phyloP scores from a whole-genome alignment of 345 rosid species.

The Erucastrum elatum region DNA sequence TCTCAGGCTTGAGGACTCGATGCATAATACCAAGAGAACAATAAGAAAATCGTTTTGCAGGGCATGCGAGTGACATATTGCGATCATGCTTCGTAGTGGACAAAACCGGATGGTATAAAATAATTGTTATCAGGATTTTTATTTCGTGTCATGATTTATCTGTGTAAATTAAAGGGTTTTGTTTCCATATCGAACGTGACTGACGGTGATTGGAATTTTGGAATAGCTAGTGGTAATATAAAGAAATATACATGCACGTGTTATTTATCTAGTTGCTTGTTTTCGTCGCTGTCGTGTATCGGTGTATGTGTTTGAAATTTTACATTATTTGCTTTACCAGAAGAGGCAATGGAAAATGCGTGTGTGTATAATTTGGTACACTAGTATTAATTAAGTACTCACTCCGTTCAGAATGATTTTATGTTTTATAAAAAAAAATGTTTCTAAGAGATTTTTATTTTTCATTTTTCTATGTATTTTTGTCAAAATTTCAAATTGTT shows the following conservation, averaged over 20 bases:
- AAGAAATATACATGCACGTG: constrained; percentile 6
- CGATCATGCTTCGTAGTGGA: constrained; percentile 35
- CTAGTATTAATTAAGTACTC: too few species aligned
- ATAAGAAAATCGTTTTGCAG: neutral
- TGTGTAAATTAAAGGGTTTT: neutral
- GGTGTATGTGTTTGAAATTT: neutral
- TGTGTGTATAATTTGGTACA: neutral
- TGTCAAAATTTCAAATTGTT: too few species aligned
- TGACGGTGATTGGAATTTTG: constrained; percentile 13
- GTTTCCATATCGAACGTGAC: constrained; percentile 27
- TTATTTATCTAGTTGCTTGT: neutral
- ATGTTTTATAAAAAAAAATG: too few species aligned
- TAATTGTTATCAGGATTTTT: neutral
- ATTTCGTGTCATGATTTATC: neutral
- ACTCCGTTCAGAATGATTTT: too few species aligned
- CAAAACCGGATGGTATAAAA: neutral
- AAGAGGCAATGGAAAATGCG: constrained; percentile 30
- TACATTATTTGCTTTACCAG: constrained; percentile 13
- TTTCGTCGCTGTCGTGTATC: neutral
- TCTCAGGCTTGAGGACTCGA: too few species aligned
- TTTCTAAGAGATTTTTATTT: too few species aligned
- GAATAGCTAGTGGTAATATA: neutral
- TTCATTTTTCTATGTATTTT: too few species aligned
- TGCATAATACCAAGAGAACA: too few species aligned
- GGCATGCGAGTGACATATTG: neutral